Evolutionary conservation across 805 yeast species (phyloP).

Genomic region (Crinitomyces ghanaensis): DNA sequence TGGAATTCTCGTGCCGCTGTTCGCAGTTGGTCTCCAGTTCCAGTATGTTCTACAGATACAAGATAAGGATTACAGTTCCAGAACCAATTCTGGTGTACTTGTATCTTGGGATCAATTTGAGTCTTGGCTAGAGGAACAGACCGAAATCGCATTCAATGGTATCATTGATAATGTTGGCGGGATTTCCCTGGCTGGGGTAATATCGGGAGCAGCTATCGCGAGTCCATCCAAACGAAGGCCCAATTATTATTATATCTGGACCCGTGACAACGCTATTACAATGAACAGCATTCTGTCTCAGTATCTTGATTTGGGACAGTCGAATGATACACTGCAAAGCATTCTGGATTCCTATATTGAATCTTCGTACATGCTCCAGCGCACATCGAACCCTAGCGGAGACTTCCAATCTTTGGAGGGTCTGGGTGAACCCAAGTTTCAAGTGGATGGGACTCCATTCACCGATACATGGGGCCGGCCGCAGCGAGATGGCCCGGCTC

Average conservation of each 20-base stretch:
- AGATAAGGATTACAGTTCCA: too few species aligned
- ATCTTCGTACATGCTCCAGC: constrained; percentile 49
- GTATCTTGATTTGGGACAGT: constrained; percentile 33
- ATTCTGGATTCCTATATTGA: constrained; percentile 50
- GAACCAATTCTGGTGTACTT: too few species aligned
- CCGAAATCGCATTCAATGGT: constrained; percentile 31
- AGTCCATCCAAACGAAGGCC: constrained; percentile 66
- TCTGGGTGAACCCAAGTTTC: constrained; percentile 86
- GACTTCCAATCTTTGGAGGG: constrained; percentile 33
- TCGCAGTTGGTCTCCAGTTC: too few species aligned
- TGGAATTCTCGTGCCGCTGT: too few species aligned
- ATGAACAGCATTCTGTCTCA: constrained; percentile 41
- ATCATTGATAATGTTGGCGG: constrained; percentile 47
- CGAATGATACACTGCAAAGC: constrained; percentile 18
- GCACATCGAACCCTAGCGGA: constrained; percentile 62
- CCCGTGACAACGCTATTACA: constrained; percentile 79
- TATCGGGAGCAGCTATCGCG: constrained; percentile 73
- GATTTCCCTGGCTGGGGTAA: constrained; percentile 26
- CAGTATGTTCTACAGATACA: too few species aligned
- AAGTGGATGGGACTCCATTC: constrained; percentile 54
- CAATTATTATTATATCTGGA: constrained; percentile 84
- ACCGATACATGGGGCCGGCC: constrained; percentile 82
- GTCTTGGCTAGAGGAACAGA: constrained; percentile 38
- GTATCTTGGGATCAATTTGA: too few species aligned
- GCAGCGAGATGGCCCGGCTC: constrained; percentile 89